Percentiles rank a stretch among this genome's conserved stretches.
These are phyloP conservation scores for Nicotiana benthamiana DNA, from an alignment of 257 asterid species.

Conservation along the genomic window DNA sequence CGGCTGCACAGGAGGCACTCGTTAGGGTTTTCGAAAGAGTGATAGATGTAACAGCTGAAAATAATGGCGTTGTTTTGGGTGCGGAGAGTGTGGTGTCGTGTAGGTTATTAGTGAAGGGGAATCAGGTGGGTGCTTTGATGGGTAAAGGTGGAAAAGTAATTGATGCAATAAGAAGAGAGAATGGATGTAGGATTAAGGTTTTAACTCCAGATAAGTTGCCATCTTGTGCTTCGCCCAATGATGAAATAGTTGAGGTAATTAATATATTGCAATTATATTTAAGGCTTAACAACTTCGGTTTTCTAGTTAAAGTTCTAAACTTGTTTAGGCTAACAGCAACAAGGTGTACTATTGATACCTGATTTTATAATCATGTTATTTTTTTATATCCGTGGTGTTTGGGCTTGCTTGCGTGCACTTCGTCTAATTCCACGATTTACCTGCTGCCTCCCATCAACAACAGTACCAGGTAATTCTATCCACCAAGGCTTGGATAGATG, in stretches of 20 bases:
- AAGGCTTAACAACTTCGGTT: background rate
- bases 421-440: too few relatives aligned
- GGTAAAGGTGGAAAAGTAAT: slow-evolving; percentile 73
- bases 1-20: slow-evolving; percentile 74
- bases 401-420: too few relatives aligned
- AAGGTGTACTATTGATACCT: background rate
- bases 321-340: background rate
- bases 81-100: slow-evolving; percentile 47
- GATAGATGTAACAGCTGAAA: slow-evolving; percentile 61
- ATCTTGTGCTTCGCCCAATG: slow-evolving; percentile 22
- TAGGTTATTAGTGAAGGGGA: slow-evolving; percentile 44
- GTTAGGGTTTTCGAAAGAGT: slow-evolving; percentile 73
- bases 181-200: slow-evolving; percentile 57
- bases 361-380: too few relatives aligned
- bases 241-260: slow-evolving; percentile 75
- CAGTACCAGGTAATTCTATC: too few relatives aligned
- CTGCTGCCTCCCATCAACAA: too few relatives aligned
- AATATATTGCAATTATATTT: background rate
- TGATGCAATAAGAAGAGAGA: slow-evolving; percentile 59
- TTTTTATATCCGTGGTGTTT: too few relatives aligned
- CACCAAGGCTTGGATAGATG: too few relatives aligned
- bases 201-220: slow-evolving; percentile 33
- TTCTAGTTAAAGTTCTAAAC: background rate
- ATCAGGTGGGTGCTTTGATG: slow-evolving; percentile 61
- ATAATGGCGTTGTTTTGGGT: slow-evolving; percentile 20